A percentile compares a stretch with the other conserved stretches of the same genome.
Conservation (phyloP, 2,329 filamentous ascomycete species). For the Cytospora paraplurivora region DNA sequence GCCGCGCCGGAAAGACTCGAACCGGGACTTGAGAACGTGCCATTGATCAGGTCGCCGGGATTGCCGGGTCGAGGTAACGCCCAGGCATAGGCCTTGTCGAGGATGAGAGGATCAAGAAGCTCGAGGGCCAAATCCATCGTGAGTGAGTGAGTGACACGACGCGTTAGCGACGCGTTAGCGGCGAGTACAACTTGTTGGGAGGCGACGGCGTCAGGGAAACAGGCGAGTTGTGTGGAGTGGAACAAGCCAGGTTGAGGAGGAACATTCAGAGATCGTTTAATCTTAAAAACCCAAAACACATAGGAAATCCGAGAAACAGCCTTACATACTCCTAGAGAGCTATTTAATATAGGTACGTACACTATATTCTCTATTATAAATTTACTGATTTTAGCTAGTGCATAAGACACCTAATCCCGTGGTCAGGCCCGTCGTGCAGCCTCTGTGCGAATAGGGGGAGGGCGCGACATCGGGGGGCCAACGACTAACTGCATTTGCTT, state of each 20-base stretch:
- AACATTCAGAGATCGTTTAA: not conserved
- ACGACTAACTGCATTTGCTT: too few species aligned
- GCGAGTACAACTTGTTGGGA: not conserved
- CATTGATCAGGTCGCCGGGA: constrained; percentile 20
- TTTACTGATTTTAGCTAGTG: too few species aligned
- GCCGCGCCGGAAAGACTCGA: constrained; percentile 22
- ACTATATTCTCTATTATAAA: too few species aligned
- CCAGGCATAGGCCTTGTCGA: constrained; percentile 46
- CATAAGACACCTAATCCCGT: too few species aligned
- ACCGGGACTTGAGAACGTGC: constrained; percentile 7
- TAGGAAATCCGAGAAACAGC: too few species aligned
- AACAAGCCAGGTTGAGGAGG: not conserved
- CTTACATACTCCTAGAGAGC: too few species aligned
- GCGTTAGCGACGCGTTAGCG: not conserved
- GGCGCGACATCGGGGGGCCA: too few species aligned
- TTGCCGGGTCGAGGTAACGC: constrained; percentile 36
- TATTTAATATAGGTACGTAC: too few species aligned
- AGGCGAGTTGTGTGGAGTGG: not conserved
- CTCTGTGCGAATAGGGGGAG: too few species aligned
- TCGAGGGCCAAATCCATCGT: constrained; percentile 46
- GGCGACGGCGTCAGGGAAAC: not conserved
- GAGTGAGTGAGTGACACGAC: not conserved
- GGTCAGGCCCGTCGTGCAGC: too few species aligned
- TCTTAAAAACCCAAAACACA: too few species aligned
- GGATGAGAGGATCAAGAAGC: constrained; percentile 44